Evolutionary conservation across 2,329 filamentous ascomycete species (phyloP), one percentile per base, ranked within the genome.

Genomic region (Colletotrichum scovillei): DNA sequence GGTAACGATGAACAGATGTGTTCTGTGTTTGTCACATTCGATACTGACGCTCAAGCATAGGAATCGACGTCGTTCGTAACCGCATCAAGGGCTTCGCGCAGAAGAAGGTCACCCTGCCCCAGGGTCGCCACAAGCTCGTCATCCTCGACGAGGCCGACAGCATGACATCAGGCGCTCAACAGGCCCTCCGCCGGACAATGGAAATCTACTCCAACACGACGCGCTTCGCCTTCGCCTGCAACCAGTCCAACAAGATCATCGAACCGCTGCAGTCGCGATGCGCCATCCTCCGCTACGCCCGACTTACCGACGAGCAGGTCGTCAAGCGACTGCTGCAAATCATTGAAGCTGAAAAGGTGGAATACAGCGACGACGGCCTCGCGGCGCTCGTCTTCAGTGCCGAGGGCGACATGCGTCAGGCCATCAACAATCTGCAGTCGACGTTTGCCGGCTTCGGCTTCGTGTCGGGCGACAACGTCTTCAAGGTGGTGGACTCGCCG

Each of bases 201-300:
- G 97, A 99, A 83, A 99, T 98, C 64, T 98, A 98, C 86, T 97
- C 95, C 55, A 93, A 95, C 75, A 99, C 97, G 1, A 99, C 97
- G 2, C 91, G 97, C 72, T 99, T 99, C 80, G 97, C 97, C 0
- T 99, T 99, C 80, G 97, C 97, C 2, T 99, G 97, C 88, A 99
- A 99, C 83, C 95, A 98, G 86, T 97, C 94, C 75, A 99, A 98
- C 87, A 99, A 98, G 85, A 98, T 99, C 81, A 99, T 99, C 82
- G 97, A 99, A 83, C 97, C 97, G n/a, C 88, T 99, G 64, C 97
- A 99, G 83, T 98, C 95, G 22, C 92, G 97, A 78, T 99, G 97
- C 82, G 97, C 97, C 24, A 98, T 99, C 80, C 89, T 99, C 68
- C 93, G 97, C 73, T 99, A 98, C 83, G 92, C 95, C 38, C 93